A percentile compares a stretch with the other conserved stretches of the same genome.
Conservation (phyloP, 2,329 filamentous ascomycete genomes). For the Fusarium sp. region DNA sequence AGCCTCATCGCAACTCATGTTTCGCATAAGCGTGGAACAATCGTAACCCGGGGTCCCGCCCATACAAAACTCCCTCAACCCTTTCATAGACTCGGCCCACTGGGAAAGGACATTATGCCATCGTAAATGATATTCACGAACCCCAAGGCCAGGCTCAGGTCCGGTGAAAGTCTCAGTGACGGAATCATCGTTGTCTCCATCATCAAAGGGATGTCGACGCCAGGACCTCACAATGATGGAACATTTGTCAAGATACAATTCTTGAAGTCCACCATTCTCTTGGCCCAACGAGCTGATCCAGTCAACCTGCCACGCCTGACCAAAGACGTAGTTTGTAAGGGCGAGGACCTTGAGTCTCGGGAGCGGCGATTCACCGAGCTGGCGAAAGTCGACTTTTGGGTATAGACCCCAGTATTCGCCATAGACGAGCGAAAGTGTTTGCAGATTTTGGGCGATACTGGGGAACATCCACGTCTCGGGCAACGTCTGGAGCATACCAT, state of each 20-base stretch:
- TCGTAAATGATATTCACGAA: not conserved
- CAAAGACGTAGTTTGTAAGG: constrained; percentile 56
- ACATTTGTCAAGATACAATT: constrained; percentile 58
- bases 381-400: constrained; percentile 51
- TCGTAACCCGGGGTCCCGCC: not conserved
- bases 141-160: not conserved
- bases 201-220: not conserved
- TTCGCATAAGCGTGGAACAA: not conserved
- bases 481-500: constrained; percentile 4
- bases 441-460: constrained; percentile 34
- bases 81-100: constrained; percentile 7
- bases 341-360: constrained; percentile 53
- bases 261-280: constrained; percentile 44
- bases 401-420: constrained; percentile 54
- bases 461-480: constrained; percentile 38
- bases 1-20: not conserved
- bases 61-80: constrained; percentile 8
- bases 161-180: not conserved
- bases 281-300: constrained; percentile 56
- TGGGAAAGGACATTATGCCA: constrained; percentile 12
- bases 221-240: constrained; percentile 43
- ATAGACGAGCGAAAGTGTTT: constrained; percentile 53
- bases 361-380: constrained; percentile 40
- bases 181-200: not conserved
- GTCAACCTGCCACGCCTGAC: constrained; percentile 58